phyloP scores from a whole-genome alignment of 805 yeast species.

The Ogataea pilisensis region DNA sequence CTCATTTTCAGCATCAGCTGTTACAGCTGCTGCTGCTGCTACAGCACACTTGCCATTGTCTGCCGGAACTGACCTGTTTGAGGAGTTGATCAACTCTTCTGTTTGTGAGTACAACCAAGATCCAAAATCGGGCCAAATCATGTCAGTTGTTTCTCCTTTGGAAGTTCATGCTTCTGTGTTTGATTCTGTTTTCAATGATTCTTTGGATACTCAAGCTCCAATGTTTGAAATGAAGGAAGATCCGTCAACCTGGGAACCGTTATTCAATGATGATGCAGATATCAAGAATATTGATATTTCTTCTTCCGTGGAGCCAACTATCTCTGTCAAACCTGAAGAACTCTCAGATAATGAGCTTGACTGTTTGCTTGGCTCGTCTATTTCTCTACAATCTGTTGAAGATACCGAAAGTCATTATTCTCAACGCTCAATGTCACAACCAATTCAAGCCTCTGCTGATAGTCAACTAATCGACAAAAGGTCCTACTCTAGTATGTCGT shows the following conservation, averaged over 20 bases:
- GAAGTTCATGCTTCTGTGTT: constrained; percentile 49
- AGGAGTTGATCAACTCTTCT: background rate
- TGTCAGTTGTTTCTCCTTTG: constrained; percentile 40
- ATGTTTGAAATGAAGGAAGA: constrained; percentile 54
- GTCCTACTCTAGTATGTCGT: constrained; percentile 4
- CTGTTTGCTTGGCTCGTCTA: constrained; percentile 8
- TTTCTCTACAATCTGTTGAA: constrained; percentile 1
- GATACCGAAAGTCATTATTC: constrained; percentile 11
- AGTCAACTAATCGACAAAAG: background rate
- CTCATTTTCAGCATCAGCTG: constrained; percentile 13
- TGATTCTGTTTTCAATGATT: constrained; percentile 45
- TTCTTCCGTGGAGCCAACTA: background rate
- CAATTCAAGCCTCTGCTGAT: background rate
- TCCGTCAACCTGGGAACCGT: constrained; percentile 48
- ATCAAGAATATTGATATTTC: constrained; percentile 11
- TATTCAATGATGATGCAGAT: constrained; percentile 46
- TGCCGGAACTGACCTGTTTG: constrained; percentile 6
- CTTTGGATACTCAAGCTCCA: constrained; percentile 40
- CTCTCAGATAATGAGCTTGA: constrained; percentile 12
- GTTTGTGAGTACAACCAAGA: background rate
- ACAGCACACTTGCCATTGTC: constrained; percentile 1
- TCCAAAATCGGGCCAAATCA: background rate
- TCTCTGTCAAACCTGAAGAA: background rate
- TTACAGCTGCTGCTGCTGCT: background rate
- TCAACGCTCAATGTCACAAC: background rate